Base-by-base conservation (phyloP, 73 alveolate genomes). In the Urostyla sp. region DNA sequence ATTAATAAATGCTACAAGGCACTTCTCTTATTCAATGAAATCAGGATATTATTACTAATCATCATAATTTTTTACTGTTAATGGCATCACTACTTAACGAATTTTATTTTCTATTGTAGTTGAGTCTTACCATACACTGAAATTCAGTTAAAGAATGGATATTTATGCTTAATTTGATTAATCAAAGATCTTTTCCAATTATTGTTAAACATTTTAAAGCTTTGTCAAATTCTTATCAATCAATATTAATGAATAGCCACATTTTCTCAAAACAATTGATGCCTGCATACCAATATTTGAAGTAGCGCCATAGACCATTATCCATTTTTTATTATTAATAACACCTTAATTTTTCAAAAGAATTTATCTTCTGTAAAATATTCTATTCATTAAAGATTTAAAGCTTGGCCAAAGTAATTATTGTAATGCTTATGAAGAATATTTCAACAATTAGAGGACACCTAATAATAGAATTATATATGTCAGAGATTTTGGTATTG, bases 1-100 rank as follows among this genome's bases (percentile, higher is more conserved):
- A 55, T 69, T 69, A 7, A 69, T 45, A 16, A 69, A 49, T 7
- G 7, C 44, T 4, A 27, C 23, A 26, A 4, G 49, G 13, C n/a
- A 38, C 40, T 30, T 69, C 83, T 46, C 83, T 44, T 18, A 69
- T 69, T n/a, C n/a, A n/a, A n/a, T n/a, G n/a, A n/a, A n/a, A n/a
- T n/a, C n/a, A n/a, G n/a, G n/a, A n/a, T n/a, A n/a, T n/a, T n/a
- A n/a, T n/a, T n/a, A n/a, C n/a, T n/a, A n/a, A n/a, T n/a, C n/a
- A n/a, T n/a, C n/a, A n/a, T n/a, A n/a, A n/a, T n/a, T n/a, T n/a
- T n/a, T n/a, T n/a, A n/a, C n/a, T n/a, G n/a, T n/a, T n/a, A n/a
- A n/a, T n/a, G n/a, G n/a, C n/a, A n/a, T n/a, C n/a, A n/a, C n/a
- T n/a, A n/a, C n/a, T n/a, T n/a, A n/a, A n/a, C n/a, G n/a, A n/a